Percentiles rank a stretch among this genome's conserved stretches.
Evolutionary conservation across 1,139 yeast species (phyloP).

Genomic region (Geotrichum fermentans): DNA sequence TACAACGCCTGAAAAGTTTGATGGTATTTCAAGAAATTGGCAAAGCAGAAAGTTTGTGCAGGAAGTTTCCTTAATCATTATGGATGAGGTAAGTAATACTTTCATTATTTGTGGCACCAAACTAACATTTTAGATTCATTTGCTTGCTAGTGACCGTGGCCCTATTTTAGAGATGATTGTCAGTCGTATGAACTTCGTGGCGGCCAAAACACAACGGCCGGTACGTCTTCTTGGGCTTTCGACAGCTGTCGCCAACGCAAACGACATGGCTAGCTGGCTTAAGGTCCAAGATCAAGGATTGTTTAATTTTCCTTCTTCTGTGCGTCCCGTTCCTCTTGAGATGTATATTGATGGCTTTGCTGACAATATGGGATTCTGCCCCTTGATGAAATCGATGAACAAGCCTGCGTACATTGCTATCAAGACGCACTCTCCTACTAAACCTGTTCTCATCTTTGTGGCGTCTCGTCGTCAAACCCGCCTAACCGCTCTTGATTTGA

Average conservation of each 20-base stretch:
- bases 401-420: conserved; percentile 97
- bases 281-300: conserved; percentile 77
- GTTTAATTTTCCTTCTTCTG: conserved; percentile 90
- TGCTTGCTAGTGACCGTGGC: conserved; percentile 95
- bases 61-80: conserved; percentile 81
- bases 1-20: conserved; percentile 97
- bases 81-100: conserved; percentile 63
- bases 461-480: conserved; percentile 97
- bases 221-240: conserved; percentile 88
- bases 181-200: conserved; percentile 91
- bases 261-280: conserved; percentile 97
- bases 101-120: neutral
- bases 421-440: conserved; percentile 86
- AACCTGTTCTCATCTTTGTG: conserved; percentile 91
- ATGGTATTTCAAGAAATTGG: conserved; percentile 98
- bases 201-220: conserved; percentile 68
- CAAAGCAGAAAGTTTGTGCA: conserved; percentile 91
- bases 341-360: conserved; percentile 98
- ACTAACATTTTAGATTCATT: conserved; percentile 51
- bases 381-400: conserved; percentile 83
- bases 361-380: conserved; percentile 88
- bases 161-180: conserved; percentile 98
- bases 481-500: conserved; percentile 86
- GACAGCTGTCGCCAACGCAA: conserved; percentile 95
- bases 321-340: conserved; percentile 94